Base-by-base conservation (phyloP, 805 yeast species). In the Lachancea mirantina region DNA sequence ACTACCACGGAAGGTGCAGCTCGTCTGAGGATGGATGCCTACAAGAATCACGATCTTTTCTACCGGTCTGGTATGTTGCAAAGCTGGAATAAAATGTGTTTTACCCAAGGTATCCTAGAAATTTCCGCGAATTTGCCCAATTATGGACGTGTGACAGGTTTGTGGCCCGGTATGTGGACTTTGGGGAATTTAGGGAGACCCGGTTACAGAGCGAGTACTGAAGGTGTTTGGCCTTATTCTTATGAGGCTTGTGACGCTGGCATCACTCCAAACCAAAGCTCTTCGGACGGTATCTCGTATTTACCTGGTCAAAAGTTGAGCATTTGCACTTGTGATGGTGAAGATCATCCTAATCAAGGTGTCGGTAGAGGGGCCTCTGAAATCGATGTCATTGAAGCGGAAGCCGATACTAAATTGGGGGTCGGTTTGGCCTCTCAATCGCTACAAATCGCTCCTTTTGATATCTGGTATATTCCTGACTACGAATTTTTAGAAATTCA, bases 141-240 rank as follows among this genome's bases (percentile, higher is more conserved):
- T 41, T 72, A 71, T 45, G 95, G 94, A 47, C 64, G 74, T 35
- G 68, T 78, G 19, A 65, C 80, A 4, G 97, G 97, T 14, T 64
- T 88, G 43, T 88, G 97, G 97, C 96, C 97, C 1, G 97, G 96
- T 67, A 47, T 84, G 37, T 88, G 96, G 96, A 72, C 95, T 4
- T 67, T 88, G 76, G 96, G 96, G 27, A 88, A 88, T 51, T 66
- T 88, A 43, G 97, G 82, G 17, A 74, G 96, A 47, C 94, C 96
- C 0, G 97, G 97, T 8, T 88, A 74, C 52, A 61, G 75, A 63
- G 84, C 94, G 5, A 67, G 89, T 3, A 76, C 95, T 2, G 94
- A 88, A 16, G 96, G 96, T 39, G 79, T 83, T 17, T 88, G 97
- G 97, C 96, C 97, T 4, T 88, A 87, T 50, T 67, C 89, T 2